Base-by-base conservation (phyloP, 768 basidiomycete genomes). In the Naematelia encephala region DNA sequence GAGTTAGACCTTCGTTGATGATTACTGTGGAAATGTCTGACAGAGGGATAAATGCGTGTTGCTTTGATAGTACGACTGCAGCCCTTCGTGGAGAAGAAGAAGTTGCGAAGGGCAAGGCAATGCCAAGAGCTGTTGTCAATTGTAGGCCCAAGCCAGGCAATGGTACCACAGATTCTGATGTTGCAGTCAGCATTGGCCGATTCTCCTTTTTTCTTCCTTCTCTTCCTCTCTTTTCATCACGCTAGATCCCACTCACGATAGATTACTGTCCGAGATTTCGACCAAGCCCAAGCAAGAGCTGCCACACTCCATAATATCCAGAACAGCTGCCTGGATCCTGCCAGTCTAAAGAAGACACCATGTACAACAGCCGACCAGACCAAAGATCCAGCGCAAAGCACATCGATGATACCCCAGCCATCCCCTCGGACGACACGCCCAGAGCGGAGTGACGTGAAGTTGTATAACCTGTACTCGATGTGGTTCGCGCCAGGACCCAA, bases 111-210 rank as follows among this genome's bases (percentile, higher is more conserved):
- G 70, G 67, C 13, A 69, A 23, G 10, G 60, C 61, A 23, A 72
- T 12, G 1, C 72, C 74, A n/a, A 63, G 62, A 12, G 57, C 52
- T 14, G 68, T 69, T 3, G 59, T 54, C 12, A 73, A 60, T 47
- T 73, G 72, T 11, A 73, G 34, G 22, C 72, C 72, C 4, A 72
- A 44, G 1, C 28, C 54, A 0, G 72, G 72, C 1, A 72, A 27
- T 2, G 70, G 61, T 16, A 53, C 64, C 46, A 73, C 52, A 13
- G 71, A 66, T 56, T 75, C 74, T 75, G 57, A 34, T n/a, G n/a
- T n/a, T n/a, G n/a, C n/a, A n/a, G n/a, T n/a, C n/a, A n/a, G n/a
- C n/a, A n/a, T n/a, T n/a, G n/a, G n/a, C n/a, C n/a, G n/a, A n/a
- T n/a, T n/a, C n/a, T n/a, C n/a, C n/a, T n/a, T n/a, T n/a, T n/a